phyloP scores from a whole-genome alignment of 176 grass and related monocot species.

The Oryza meridionalis region DNA sequence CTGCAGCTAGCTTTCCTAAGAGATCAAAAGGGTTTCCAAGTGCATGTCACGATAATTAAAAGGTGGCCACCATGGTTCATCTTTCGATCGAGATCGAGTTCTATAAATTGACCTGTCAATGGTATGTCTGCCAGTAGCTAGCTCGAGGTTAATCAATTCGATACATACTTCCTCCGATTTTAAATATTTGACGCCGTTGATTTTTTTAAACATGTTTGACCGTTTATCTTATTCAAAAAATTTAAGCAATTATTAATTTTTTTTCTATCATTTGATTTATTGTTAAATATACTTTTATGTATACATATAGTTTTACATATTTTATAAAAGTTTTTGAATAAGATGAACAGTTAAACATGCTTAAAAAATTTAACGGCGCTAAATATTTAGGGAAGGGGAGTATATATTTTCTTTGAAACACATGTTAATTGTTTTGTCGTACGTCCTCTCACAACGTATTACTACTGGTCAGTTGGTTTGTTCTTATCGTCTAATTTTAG shows the following conservation, averaged over 20 bases:
- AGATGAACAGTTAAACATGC: too few species aligned
- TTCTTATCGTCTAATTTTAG: constrained; percentile 37
- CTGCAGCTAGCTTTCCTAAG: background rate
- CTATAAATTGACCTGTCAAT: constrained; percentile 24
- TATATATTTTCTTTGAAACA: constrained; percentile 22
- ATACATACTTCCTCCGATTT: background rate
- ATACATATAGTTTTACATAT: too few species aligned
- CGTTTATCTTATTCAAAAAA: too few species aligned
- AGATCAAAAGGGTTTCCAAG: background rate
- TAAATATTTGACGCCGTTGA: too few species aligned
- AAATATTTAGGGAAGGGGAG: too few species aligned
- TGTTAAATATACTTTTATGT: too few species aligned
- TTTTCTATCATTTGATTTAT: too few species aligned
- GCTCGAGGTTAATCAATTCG: background rate
- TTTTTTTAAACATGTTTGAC: too few species aligned
- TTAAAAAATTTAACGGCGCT: too few species aligned
- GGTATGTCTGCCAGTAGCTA: constrained; percentile 35
- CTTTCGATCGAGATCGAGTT: background rate
- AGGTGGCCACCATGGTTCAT: background rate
- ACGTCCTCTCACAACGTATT: background rate
- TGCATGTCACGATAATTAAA: background rate
- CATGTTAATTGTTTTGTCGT: constrained; percentile 14
- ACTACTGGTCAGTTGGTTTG: background rate
- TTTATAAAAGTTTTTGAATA: too few species aligned
- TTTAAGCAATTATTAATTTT: too few species aligned